Percentiles rank a stretch among this genome's conserved stretches.
Evolutionary conservation across 2,329 filamentous ascomycete genomes (phyloP).

Genomic region (Mariannaea elegans): DNA sequence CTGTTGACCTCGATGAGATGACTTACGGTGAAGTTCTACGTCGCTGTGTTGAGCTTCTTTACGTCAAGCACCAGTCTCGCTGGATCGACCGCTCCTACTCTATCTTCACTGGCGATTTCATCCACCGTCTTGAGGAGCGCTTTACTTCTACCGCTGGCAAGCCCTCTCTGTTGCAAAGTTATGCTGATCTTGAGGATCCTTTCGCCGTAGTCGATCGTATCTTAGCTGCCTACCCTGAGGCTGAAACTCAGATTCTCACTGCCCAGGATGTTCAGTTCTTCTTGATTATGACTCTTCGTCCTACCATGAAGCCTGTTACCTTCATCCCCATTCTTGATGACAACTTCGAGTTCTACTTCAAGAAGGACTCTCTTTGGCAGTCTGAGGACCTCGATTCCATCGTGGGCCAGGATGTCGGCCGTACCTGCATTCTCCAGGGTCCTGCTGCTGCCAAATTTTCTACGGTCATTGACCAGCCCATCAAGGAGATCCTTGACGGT

Average conservation of each 20-base stretch:
- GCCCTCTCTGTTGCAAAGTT: constrained; percentile 87
- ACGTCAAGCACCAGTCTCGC: constrained; percentile 86
- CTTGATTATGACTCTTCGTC: constrained; percentile 88
- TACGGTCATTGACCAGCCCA: constrained; percentile 87
- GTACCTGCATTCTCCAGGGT: constrained; percentile 95
- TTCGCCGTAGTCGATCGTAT: constrained; percentile 82
- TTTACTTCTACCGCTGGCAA: constrained; percentile 79
- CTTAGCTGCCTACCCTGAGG: constrained; percentile 83
- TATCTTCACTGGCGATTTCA: constrained; percentile 90
- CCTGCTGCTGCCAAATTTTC: constrained; percentile 93
- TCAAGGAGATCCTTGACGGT: constrained; percentile 92
- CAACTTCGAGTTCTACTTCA: constrained; percentile 99
- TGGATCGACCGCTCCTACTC: constrained; percentile 91
- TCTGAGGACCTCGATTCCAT: constrained; percentile 97
- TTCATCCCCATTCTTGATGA: constrained; percentile 97
- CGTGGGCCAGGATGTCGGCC: constrained; percentile 92
- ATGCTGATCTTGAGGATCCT: constrained; percentile 85
- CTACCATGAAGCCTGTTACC: constrained; percentile 93
- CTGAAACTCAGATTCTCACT: constrained; percentile 91
- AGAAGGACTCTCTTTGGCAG: constrained; percentile 99
- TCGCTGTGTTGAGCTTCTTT: constrained; percentile 89
- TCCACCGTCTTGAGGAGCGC: constrained; percentile 95
- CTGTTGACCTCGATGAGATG: constrained; percentile 94
- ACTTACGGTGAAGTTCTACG: constrained; percentile 89
- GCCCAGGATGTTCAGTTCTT: constrained; percentile 99